These are phyloP conservation scores for Nectriaceae sp. DNA, from an alignment of 2,329 filamentous ascomycete species.

Conservation along the genomic window DNA sequence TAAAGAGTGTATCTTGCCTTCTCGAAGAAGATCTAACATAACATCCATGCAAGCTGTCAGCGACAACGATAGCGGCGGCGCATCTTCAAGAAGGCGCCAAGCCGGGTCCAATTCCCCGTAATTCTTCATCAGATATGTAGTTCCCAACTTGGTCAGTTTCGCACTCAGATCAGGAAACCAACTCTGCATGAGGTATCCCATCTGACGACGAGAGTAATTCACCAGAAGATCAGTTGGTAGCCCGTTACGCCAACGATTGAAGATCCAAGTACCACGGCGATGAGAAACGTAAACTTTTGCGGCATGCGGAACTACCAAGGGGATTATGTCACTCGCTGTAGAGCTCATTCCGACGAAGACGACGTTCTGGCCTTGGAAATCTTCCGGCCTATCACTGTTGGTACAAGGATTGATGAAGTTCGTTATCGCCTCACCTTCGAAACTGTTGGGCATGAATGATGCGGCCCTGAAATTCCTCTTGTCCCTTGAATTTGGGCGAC, in stretches of 20 bases:
- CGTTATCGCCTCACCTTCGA: slow-evolving; percentile 18
- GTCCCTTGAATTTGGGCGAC: slow-evolving; percentile 32
- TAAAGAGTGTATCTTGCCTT: slow-evolving; percentile 28
- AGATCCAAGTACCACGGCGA: slow-evolving; percentile 35
- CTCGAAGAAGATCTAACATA: slow-evolving; percentile 23
- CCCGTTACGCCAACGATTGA: slow-evolving; percentile 34
- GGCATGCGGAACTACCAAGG: background rate
- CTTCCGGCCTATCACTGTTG: background rate
- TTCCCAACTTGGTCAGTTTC: slow-evolving; percentile 2
- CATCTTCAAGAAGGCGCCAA: slow-evolving; percentile 26
- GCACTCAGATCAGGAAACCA: slow-evolving; percentile 3
- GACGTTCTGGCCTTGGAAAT: slow-evolving; percentile 6
- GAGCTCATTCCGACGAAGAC: slow-evolving; percentile 7
- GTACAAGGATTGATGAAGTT: background rate
- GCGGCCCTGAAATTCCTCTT: slow-evolving; percentile 36
- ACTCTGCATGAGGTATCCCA: slow-evolving; percentile 25
- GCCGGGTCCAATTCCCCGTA: slow-evolving; percentile 30
- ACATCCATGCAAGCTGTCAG: slow-evolving; percentile 24
- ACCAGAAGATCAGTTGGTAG: slow-evolving; percentile 1
- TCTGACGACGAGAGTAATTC: slow-evolving; percentile 22
- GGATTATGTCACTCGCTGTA: background rate
- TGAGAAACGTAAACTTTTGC: slow-evolving; percentile 41
- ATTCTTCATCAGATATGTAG: slow-evolving; percentile 3
- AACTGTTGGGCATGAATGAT: slow-evolving; percentile 38
- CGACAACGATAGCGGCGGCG: slow-evolving; percentile 27